Evolutionary conservation across 2,329 filamentous ascomycete species (phyloP), one percentile per base, ranked within the genome.

Genomic region (Fusarium nematophilum): DNA sequence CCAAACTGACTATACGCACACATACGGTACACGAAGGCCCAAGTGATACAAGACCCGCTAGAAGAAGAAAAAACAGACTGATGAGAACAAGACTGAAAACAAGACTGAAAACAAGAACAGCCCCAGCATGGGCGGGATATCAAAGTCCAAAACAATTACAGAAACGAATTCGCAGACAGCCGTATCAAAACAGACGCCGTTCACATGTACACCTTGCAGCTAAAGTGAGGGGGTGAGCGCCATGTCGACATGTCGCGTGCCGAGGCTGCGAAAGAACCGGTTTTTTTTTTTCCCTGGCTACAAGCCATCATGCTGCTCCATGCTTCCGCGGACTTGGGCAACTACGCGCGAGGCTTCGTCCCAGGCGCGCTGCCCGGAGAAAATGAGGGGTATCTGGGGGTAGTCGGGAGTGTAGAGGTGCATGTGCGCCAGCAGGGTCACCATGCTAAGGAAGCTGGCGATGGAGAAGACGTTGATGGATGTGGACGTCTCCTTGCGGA

Each of bases 401-500:
- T 89, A 87, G 60, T 87, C 84, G 50, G 83, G 79, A 21, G 86
- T 81, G 54, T 83, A 84, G 51, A 84, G 75, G 71, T 92, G 87
- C 49, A 90, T 81, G 70, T 92, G 87, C 9, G 86, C 75, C 15
- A 93, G 79, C 44, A 93, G 76, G 9, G 84, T 83, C 47, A 87
- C 83, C 87, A 93, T 90, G 76, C 86, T 91, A 67, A 91, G 83
- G 76, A 91, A 92, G 75, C 87, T 90, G 30, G 89, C 88, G 59
- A 90, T 86, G 45, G 88, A 91, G 71, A 93, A 91, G 62, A 92
- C 87, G 65, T 88, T 87, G 61, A 93, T 83, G n/a, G 89, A 91
- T 9, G 89, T 89, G 39, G 87, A 87, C 1, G 90, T 93, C 77
- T 92, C 90, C 70, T 90, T 91, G 69, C 88, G 86, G 67, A 93